Percentiles rank a stretch among this genome's conserved stretches.
These are phyloP conservation scores for Isabelozyma heimii DNA, from an alignment of 805 yeast species.

Conservation along the genomic window DNA sequence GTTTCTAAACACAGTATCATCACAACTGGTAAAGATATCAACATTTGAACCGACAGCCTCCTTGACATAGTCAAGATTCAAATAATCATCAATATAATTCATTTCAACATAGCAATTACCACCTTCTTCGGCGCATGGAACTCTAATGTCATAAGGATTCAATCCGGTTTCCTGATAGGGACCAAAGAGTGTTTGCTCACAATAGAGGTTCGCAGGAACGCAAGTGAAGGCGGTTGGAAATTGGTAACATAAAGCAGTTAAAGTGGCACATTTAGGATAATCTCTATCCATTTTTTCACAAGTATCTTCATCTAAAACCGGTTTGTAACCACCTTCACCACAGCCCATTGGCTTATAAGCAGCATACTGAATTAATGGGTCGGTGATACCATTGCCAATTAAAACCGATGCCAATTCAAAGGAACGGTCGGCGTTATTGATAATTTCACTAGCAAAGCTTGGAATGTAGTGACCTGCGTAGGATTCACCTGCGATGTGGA, in stretches of 20 bases:
- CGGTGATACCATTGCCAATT: constrained; percentile 47
- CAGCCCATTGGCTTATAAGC: constrained; percentile 45
- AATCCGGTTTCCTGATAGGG: constrained; percentile 48
- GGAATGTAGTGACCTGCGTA: constrained; percentile 96
- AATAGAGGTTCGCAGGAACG: constrained; percentile 36
- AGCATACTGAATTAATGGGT: constrained; percentile 37
- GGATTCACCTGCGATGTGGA: constrained; percentile 92
- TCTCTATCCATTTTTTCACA: constrained; percentile 34
- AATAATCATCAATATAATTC: constrained; percentile 48
- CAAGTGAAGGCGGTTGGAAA: constrained; percentile 33
- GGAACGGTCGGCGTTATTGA: constrained; percentile 56
- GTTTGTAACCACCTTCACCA: constrained; percentile 42
- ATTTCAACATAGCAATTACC: constrained; percentile 53
- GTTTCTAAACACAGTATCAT: constrained; percentile 47
- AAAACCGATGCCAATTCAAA: constrained; percentile 38
- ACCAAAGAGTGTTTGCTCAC: constrained; percentile 23
- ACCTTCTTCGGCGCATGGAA: constrained; percentile 45
- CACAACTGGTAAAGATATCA: constrained; percentile 45
- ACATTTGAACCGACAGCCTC: constrained; percentile 51
- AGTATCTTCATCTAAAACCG: constrained; percentile 30
- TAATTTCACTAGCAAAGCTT: constrained; percentile 76
- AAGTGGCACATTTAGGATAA: constrained; percentile 32
- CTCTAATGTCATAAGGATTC: constrained; percentile 65
- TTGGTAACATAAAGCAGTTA: constrained; percentile 29
- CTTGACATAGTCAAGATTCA: constrained; percentile 54